These are phyloP conservation scores for Euclidium syriacum DNA, from an alignment of 345 rosid species.

Conservation along the genomic window DNA sequence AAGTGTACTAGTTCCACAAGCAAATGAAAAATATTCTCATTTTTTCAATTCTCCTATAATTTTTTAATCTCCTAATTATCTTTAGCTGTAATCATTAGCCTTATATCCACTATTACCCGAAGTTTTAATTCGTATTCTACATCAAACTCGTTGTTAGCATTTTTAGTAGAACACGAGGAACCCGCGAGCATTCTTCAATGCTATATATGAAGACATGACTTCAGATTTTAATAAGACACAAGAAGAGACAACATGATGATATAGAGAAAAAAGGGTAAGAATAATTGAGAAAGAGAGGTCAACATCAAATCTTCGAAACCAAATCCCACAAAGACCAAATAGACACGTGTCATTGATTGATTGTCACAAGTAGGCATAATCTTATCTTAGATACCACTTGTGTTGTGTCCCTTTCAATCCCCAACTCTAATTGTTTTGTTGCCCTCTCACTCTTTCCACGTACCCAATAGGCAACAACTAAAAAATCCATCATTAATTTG, in stretches of 20 bases:
- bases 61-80: no score
- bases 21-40: no score
- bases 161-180: background rate
- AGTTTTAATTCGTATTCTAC: background rate
- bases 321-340: constrained; percentile 32
- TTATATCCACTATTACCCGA: no score
- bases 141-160: background rate
- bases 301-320: constrained; percentile 34
- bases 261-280: background rate
- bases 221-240: background rate
- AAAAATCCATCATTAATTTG: constrained; percentile 11
- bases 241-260: constrained; percentile 19
- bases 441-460: constrained; percentile 23
- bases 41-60: no score
- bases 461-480: constrained; percentile 24
- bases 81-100: no score
- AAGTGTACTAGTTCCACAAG: no score
- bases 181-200: background rate
- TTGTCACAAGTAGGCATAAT: constrained; percentile 32
- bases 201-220: background rate
- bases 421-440: constrained; percentile 21
- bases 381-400: constrained; percentile 31
- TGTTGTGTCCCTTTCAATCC: constrained; percentile 22
- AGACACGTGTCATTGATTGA: constrained; percentile 20
- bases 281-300: constrained; percentile 33